Percentiles rank a stretch among this genome's conserved stretches.
These are phyloP conservation scores for Styphnolobium japonicum DNA, from an alignment of 306 rosid genomes.

Conservation along the genomic window DNA sequence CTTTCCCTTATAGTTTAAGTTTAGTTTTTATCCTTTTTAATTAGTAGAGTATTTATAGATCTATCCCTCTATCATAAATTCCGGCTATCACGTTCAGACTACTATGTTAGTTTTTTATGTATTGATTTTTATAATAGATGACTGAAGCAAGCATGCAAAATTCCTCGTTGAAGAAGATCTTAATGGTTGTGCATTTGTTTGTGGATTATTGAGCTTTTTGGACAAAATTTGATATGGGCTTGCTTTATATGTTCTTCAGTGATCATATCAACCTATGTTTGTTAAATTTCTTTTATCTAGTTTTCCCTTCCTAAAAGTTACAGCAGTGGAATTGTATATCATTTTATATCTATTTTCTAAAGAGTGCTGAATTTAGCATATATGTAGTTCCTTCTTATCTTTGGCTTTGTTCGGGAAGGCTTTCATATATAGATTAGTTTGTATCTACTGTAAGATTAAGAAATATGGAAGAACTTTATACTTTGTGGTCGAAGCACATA, in stretches of 20 bases:
- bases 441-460: background rate
- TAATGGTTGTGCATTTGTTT: constrained; percentile 96
- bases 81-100: no score
- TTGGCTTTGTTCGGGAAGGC: background rate
- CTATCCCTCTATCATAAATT: background rate
- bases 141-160: constrained; percentile 94
- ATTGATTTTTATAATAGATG: constrained; percentile 49
- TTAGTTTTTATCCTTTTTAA: background rate
- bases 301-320: background rate
- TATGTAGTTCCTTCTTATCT: background rate
- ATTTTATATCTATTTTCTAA: background rate
- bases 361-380: background rate
- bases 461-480: background rate
- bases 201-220: constrained; percentile 93
- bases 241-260: constrained; percentile 82
- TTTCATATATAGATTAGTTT: background rate
- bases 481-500: background rate
- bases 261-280: constrained; percentile 78
- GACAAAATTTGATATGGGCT: constrained; percentile 91
- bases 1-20: no score
- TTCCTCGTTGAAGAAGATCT: constrained; percentile 73
- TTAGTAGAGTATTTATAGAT: background rate
- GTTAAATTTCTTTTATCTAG: constrained; percentile 4
- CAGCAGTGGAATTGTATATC: no score
- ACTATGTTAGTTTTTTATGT: background rate